Conservation (phyloP, 1,139 yeast species). For the Lodderomyces parapsilosis region DNA sequence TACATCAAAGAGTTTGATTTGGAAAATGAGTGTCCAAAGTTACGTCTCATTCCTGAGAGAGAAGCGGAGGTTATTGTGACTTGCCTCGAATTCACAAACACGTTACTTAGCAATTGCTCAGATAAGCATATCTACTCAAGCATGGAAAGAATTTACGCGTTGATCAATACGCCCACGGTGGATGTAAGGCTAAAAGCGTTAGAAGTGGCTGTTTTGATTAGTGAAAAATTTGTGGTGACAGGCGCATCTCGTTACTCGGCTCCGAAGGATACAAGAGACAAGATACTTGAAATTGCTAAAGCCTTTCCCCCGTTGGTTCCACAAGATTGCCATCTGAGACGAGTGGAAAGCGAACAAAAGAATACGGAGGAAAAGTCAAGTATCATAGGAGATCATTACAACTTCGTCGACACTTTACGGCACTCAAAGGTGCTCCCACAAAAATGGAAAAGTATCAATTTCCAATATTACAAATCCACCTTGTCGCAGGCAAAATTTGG, state of each 20-base stretch:
- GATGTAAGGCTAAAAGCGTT: constrained; percentile 62
- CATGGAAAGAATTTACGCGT: constrained; percentile 56
- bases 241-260: constrained; percentile 42
- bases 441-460: constrained; percentile 57
- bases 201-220: constrained; percentile 60
- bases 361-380: constrained; percentile 18
- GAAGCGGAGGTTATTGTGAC: constrained; percentile 52
- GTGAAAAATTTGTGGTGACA: constrained; percentile 53
- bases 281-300: constrained; percentile 52
- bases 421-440: constrained; percentile 49
- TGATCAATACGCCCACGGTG: constrained; percentile 61
- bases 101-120: constrained; percentile 68
- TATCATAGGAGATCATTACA: constrained; percentile 48
- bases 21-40: constrained; percentile 43
- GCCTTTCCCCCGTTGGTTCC: constrained; percentile 55
- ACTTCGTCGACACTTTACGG: constrained; percentile 53
- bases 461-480: constrained; percentile 47
- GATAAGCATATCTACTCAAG: constrained; percentile 70
- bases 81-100: constrained; percentile 60
- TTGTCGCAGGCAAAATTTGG: constrained; percentile 7
- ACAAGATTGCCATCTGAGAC: constrained; percentile 30
- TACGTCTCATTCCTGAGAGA: constrained; percentile 40
- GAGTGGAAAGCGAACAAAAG: constrained; percentile 17
- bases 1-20: constrained; percentile 56
- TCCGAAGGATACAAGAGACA: constrained; percentile 42